Conservation (phyloP, 306 rosid genomes). For the Erythrophleum fordii region DNA sequence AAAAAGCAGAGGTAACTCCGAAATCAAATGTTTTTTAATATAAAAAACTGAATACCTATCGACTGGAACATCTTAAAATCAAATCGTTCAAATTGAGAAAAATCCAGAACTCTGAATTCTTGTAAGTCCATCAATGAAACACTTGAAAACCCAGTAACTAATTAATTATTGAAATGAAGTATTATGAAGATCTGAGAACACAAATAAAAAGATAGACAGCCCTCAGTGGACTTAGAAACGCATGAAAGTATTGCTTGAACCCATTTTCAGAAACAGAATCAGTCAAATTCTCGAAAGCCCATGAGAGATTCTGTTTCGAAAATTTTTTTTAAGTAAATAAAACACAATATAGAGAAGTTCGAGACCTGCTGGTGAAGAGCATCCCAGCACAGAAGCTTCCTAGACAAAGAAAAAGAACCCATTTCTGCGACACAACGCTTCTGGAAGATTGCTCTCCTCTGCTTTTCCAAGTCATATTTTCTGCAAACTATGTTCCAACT, state of each 20-base stretch:
- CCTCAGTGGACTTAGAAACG: background rate
- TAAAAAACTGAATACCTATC: conserved; percentile 13
- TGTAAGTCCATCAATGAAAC: background rate
- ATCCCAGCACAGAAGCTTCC: conserved; percentile 88
- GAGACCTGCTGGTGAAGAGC: conserved; percentile 86
- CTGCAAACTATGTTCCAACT: conserved; percentile 22
- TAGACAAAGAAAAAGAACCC: conserved; percentile 78
- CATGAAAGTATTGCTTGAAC: background rate
- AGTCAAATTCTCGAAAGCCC: background rate
- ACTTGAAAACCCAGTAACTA: background rate
- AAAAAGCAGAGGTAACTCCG: conserved; percentile 9
- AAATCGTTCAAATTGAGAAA: conserved; percentile 25
- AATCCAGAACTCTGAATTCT: conserved; percentile 10
- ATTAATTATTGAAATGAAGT: background rate
- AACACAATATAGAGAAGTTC: conserved; percentile 2
- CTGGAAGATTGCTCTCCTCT: conserved; percentile 72
- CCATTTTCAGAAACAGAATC: background rate
- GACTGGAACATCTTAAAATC: conserved; percentile 8
- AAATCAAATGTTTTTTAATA: background rate
- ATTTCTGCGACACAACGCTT: conserved; percentile 64
- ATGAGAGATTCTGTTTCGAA: conserved; percentile 17
- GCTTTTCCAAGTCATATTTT: conserved; percentile 79
- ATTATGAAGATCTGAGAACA: conserved; percentile 36
- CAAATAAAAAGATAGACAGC: background rate
- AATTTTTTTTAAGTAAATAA: background rate